phyloP scores from a whole-genome alignment of 176 grass and related monocot species.

The Aechmea fasciata region DNA sequence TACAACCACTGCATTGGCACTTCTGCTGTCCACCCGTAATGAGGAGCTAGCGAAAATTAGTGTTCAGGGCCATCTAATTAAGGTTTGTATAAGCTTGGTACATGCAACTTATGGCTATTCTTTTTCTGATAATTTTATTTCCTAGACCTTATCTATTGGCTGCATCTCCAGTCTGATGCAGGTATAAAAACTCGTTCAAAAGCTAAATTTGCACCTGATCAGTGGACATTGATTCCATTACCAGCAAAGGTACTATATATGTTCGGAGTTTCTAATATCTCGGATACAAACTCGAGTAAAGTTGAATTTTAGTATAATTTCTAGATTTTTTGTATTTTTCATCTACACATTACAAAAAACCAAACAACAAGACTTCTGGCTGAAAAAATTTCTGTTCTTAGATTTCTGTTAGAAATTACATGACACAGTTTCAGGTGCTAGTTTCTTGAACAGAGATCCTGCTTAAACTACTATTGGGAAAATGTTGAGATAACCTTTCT shows the following conservation, averaged over 20 bases:
- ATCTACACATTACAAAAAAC: too few species aligned
- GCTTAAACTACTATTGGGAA: not conserved
- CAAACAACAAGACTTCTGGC: too few species aligned
- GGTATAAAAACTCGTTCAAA: slow-evolving; percentile 89
- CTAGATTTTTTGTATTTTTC: too few species aligned
- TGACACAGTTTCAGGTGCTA: not conserved
- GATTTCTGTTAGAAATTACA: not conserved
- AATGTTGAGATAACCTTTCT: not conserved
- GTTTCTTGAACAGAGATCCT: not conserved
- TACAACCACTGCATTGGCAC: slow-evolving; percentile 77
- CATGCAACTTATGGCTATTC: not conserved
- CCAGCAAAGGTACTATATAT: slow-evolving; percentile 58
- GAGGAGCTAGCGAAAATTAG: slow-evolving; percentile 63
- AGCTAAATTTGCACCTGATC: slow-evolving; percentile 63
- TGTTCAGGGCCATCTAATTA: slow-evolving; percentile 86
- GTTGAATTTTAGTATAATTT: too few species aligned
- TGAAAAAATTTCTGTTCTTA: not conserved
- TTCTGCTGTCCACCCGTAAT: slow-evolving; percentile 66
- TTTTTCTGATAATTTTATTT: not conserved
- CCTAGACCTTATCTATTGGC: slow-evolving; percentile 4
- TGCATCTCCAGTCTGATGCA: slow-evolving; percentile 37
- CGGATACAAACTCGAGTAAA: not conserved
- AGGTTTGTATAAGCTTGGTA: slow-evolving; percentile 42
- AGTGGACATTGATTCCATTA: slow-evolving; percentile 65
- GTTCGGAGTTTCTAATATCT: not conserved